Base-by-base conservation (phyloP, 192 early-diverging fungal species). In the Spinellus fusiger region DNA sequence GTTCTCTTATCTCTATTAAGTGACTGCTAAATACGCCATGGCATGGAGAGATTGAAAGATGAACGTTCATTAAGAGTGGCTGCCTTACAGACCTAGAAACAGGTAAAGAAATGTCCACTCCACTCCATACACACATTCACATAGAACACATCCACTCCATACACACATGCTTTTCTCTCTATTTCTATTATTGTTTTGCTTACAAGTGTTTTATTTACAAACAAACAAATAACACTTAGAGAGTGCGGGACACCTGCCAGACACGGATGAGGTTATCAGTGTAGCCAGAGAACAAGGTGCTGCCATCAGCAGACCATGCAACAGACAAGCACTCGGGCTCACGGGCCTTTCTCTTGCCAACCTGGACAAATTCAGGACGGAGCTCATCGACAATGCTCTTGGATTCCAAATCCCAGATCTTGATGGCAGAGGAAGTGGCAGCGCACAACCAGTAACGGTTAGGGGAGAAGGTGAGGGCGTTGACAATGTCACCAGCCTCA, bases 401-500 rank as follows among this genome's bases (percentile, higher is more conserved):
- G 85, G 86, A 90, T 84, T 99, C 93, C 64, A 99, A 80, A 78
- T 99, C 96, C 95, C 95, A 99, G 86, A 99, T 94, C 91, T 94
- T 96, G 89, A 99, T 96, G 79, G 86, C 85, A 63, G 82, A 82
- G 65, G 81, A 80, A 66, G 95, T 96, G 75, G 96, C 96, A 74
- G 95, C 96, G 86, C 93, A 95, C 75, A 99, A 86, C 96, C 96
- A 99, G 93, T 99, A 99, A 59, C 95, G 86, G 93, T 99, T 98
- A 75, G 96, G 96, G 69, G 94, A 96, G 91, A 99, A 99, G 68
- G 88, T 87, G 54, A 99, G 84, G 64, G 95, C 87, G 86, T 99
- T 92, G 90, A 99, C 93, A 74, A 86, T 80, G 78, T 90, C 89
- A 59, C 87, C 92, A 73, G 93, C 95, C 78, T 95, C 94, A 57